Evolutionary conservation across 805 yeast species (phyloP).

Genomic region (Sungouiella blattae): DNA sequence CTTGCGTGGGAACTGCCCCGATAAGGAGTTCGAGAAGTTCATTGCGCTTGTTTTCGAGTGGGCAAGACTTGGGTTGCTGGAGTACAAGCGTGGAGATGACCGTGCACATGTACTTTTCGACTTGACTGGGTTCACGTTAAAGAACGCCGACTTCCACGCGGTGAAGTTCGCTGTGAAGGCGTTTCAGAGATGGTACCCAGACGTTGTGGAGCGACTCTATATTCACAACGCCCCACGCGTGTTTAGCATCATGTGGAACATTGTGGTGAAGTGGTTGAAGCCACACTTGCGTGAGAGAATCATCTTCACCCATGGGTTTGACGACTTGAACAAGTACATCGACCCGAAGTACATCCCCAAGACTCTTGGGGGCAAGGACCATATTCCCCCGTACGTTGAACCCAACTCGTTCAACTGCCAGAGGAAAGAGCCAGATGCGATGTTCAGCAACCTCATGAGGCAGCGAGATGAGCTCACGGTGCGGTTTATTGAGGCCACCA

Average conservation of each 20-base stretch:
- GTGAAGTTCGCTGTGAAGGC: slow-evolving; percentile 7
- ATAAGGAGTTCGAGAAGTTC: slow-evolving; percentile 6
- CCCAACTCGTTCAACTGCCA: slow-evolving; percentile 6
- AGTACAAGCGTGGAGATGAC: slow-evolving; percentile 6
- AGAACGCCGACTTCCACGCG: slow-evolving; percentile 11
- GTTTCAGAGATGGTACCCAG: slow-evolving; percentile 10
- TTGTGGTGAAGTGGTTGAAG: slow-evolving; percentile 11
- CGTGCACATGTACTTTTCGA: slow-evolving; percentile 10
- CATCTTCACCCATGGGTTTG: slow-evolving; percentile 5
- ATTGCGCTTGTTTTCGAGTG: slow-evolving; percentile 8
- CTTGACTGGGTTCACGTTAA: slow-evolving; percentile 10
- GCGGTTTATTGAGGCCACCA: slow-evolving; percentile 10
- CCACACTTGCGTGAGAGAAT: slow-evolving; percentile 7
- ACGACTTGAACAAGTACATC: slow-evolving; percentile 6
- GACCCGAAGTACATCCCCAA: slow-evolving; percentile 8
- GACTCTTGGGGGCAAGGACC: slow-evolving; percentile 11
- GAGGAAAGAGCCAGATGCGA: slow-evolving; percentile 8
- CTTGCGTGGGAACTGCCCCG: slow-evolving; percentile 6
- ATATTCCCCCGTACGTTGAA: slow-evolving; percentile 7
- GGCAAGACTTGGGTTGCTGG: slow-evolving; percentile 7
- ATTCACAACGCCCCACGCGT: slow-evolving; percentile 12
- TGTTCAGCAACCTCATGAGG: slow-evolving; percentile 4
- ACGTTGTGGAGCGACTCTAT: slow-evolving; percentile 7
- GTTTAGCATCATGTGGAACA: slow-evolving; percentile 10
- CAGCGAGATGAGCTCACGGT: slow-evolving; percentile 12